These are phyloP conservation scores for Trypanosoma brucei DNA, from an alignment of 208 protist species.

Conservation along the genomic window DNA sequence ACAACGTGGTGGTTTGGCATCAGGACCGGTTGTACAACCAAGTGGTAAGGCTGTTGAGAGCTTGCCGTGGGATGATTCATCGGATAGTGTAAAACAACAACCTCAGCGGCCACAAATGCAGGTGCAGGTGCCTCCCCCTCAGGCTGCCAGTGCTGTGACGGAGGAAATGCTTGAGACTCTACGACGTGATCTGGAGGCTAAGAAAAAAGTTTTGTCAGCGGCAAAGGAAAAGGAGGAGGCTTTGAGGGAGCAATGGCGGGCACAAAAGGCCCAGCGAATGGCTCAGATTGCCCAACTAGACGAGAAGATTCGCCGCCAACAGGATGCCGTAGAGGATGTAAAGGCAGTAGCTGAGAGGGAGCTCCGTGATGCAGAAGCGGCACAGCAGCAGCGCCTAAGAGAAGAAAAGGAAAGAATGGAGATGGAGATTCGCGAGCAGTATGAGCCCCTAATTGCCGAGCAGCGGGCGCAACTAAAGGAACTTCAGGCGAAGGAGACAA, in stretches of 20 bases:
- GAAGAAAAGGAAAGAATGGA: constrained; percentile 44
- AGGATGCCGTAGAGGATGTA: constrained; percentile 45
- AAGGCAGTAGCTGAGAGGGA: constrained; percentile 47
- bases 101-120: neutral
- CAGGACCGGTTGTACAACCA: neutral
- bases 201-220: constrained; percentile 48
- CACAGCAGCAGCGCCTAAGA: constrained; percentile 41
- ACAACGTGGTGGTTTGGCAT: constrained; percentile 5
- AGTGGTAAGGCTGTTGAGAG: neutral
- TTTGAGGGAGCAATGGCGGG: constrained; percentile 51
- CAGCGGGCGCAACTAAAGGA: constrained; percentile 32
- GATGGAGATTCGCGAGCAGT: constrained; percentile 40
- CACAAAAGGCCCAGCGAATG: constrained; percentile 62
- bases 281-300: constrained; percentile 72
- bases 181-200: constrained; percentile 45
- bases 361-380: constrained; percentile 40
- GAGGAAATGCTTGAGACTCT: constrained; percentile 53
- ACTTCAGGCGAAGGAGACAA: constrained; percentile 42
- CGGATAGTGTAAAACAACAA: neutral
- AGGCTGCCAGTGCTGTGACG: constrained; percentile 10
- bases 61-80: neutral
- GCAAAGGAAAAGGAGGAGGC: constrained; percentile 48
- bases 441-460: constrained; percentile 41
- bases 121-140: neutral
- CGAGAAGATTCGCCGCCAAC: constrained; percentile 38